phyloP scores from a whole-genome alignment of 78 protist species.

The Polysphondylium violaceum region DNA sequence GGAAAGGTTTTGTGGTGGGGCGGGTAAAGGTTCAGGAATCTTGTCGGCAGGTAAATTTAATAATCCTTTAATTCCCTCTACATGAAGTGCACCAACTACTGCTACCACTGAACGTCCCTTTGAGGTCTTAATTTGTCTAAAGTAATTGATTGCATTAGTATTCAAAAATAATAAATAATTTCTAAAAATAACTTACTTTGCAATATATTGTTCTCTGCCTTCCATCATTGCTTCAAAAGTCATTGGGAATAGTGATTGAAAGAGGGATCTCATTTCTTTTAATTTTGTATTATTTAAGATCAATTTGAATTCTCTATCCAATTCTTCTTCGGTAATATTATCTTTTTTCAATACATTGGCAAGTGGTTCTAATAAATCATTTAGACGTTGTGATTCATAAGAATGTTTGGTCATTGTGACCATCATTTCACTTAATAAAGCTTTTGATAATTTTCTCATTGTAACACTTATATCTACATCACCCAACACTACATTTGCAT shows the following conservation, averaged over 20 bases:
- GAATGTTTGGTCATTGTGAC: background rate
- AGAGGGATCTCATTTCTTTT: constrained; percentile 18
- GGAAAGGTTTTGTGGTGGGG: constrained; percentile 11
- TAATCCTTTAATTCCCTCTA: constrained; percentile 42
- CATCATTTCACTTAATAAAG: background rate
- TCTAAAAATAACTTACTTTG: no score
- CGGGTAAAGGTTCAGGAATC: constrained; percentile 9
- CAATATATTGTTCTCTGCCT: constrained; percentile 20
- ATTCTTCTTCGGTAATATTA: constrained; percentile 15
- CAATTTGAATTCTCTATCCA: constrained; percentile 41
- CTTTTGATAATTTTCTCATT: background rate
- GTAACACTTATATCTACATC: constrained; percentile 25
- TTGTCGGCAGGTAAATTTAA: constrained; percentile 1
- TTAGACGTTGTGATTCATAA: background rate
- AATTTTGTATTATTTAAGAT: constrained; percentile 15
- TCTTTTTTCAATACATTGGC: background rate
- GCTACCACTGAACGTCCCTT: constrained; percentile 37
- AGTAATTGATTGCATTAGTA: no score
- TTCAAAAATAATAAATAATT: no score
- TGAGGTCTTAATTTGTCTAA: constrained; percentile 7
- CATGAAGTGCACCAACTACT: constrained; percentile 51
- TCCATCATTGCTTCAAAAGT: constrained; percentile 2
- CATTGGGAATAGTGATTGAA: constrained; percentile 3
- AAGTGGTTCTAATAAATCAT: constrained; percentile 4
- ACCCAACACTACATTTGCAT: constrained; percentile 44